Conservation (phyloP, 1,139 yeast genomes). For the Yamadazyma dushanensis region DNA sequence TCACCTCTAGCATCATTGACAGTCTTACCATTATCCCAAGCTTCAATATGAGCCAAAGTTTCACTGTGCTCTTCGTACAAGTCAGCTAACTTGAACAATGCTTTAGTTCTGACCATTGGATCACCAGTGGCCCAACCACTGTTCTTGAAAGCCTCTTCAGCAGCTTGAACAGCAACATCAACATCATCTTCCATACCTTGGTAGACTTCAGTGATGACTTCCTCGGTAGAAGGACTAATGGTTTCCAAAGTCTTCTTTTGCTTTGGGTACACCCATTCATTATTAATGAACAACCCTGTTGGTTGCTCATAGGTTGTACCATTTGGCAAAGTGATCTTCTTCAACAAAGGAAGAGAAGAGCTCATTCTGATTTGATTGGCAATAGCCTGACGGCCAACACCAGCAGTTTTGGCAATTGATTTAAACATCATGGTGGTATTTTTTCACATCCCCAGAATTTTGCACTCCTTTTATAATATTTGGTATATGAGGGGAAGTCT, state of each 20-base stretch:
- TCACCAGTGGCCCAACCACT: constrained; percentile 31
- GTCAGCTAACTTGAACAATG: constrained; percentile 61
- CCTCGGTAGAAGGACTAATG: constrained; percentile 67
- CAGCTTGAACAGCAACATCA: constrained; percentile 78
- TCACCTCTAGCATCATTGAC: constrained; percentile 55
- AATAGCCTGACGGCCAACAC: constrained; percentile 3
- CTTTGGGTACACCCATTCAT: constrained; percentile 32
- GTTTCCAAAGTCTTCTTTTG: constrained; percentile 60
- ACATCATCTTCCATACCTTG: constrained; percentile 70
- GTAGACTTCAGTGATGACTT: constrained; percentile 62
- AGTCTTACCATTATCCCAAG: constrained; percentile 81
- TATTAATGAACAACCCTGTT: constrained; percentile 73
- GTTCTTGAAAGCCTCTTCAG: constrained; percentile 62
- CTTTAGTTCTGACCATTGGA: constrained; percentile 52
- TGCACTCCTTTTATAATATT: background rate
- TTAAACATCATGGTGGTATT: constrained; percentile 10
- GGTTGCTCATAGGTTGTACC: constrained; percentile 61
- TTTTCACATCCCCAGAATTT: background rate
- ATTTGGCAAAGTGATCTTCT: constrained; percentile 58
- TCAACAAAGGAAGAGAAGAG: constrained; percentile 41
- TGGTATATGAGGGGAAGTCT: constrained; percentile 6
- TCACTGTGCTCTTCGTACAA: constrained; percentile 61
- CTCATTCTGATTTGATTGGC: constrained; percentile 11
- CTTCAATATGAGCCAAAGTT: constrained; percentile 64
- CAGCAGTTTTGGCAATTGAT: constrained; percentile 8